A percentile compares a stretch with the other conserved stretches of the same genome.
phyloP scores from a whole-genome alignment of 441 rosid genomes.

The Populus hybrid region DNA sequence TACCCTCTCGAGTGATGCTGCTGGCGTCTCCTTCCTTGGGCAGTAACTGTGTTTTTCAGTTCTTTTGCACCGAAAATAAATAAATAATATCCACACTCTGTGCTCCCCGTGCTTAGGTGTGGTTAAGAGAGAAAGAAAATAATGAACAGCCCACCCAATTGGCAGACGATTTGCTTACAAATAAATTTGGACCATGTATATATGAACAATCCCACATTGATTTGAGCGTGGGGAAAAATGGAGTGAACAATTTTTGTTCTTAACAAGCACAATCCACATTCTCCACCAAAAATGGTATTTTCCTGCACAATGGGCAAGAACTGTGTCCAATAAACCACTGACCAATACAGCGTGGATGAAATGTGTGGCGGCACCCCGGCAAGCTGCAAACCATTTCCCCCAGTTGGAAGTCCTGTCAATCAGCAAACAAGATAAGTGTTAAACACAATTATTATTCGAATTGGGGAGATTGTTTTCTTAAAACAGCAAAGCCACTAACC shows the following conservation, averaged over 20 bases:
- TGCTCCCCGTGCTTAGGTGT: too few relatives aligned
- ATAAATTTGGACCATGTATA: background rate
- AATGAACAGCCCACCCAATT: background rate
- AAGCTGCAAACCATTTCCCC: slow-evolving; percentile 25
- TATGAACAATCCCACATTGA: background rate
- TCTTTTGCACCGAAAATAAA: too few relatives aligned
- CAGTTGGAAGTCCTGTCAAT: slow-evolving; percentile 30
- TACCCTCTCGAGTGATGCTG: too few relatives aligned
- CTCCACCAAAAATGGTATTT: background rate
- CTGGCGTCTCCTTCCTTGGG: too few relatives aligned
- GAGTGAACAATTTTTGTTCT: background rate
- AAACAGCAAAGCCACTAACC: slow-evolving; percentile 17
- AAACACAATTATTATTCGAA: background rate
- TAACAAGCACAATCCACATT: background rate
- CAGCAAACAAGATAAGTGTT: background rate
- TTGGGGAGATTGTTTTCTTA: background rate
- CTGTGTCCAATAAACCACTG: slow-evolving; percentile 28
- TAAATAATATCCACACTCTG: too few relatives aligned
- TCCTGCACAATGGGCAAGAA: slow-evolving; percentile 46
- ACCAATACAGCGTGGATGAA: slow-evolving; percentile 26
- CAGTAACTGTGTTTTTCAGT: too few relatives aligned
- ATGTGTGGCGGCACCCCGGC: slow-evolving; percentile 35
- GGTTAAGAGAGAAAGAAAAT: background rate
- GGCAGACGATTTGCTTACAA: background rate
- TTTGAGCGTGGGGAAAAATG: background rate